Conservation (phyloP, 2,329 filamentous ascomycete species). For the Byssochlamys sp. region DNA sequence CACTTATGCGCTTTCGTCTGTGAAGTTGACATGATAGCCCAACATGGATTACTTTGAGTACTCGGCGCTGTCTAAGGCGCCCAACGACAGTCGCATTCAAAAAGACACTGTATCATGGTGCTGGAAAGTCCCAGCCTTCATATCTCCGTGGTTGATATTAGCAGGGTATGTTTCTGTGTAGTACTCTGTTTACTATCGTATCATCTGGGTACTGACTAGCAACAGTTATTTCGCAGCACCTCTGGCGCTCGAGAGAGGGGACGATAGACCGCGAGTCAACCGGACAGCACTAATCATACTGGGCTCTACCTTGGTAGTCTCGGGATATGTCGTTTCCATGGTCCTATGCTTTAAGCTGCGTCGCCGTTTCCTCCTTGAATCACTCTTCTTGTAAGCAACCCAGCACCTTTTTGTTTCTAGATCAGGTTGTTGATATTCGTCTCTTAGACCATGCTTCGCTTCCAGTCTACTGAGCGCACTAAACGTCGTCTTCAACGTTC, state of each 20-base stretch:
- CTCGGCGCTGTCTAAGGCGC: background rate
- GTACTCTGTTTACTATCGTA: background rate
- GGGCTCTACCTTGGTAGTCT: constrained; percentile 18
- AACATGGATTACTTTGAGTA: background rate
- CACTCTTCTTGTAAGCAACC: constrained; percentile 22
- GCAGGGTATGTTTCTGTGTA: constrained; percentile 16
- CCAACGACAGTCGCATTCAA: background rate
- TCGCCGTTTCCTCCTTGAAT: constrained; percentile 19
- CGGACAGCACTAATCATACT: constrained; percentile 14
- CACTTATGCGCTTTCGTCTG: background rate
- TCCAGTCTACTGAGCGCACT: constrained; percentile 24
- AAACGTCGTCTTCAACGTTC: constrained; percentile 25
- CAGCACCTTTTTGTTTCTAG: background rate
- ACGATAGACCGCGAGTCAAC: constrained; percentile 12
- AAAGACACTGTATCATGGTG: constrained; percentile 1
- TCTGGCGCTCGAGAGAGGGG: constrained; percentile 16
- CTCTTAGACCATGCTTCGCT: constrained; percentile 11
- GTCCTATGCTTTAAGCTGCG: constrained; percentile 16
- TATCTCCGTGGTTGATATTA: constrained; percentile 19
- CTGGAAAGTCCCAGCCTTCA: constrained; percentile 17
- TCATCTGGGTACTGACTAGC: background rate
- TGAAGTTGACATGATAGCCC: background rate
- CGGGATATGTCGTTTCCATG: constrained; percentile 18
- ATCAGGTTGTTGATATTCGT: background rate
- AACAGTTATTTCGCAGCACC: constrained; percentile 22